These are phyloP conservation scores for Epichloe brachyelytri DNA, from an alignment of 2,329 filamentous ascomycete species.

Conservation along the genomic window DNA sequence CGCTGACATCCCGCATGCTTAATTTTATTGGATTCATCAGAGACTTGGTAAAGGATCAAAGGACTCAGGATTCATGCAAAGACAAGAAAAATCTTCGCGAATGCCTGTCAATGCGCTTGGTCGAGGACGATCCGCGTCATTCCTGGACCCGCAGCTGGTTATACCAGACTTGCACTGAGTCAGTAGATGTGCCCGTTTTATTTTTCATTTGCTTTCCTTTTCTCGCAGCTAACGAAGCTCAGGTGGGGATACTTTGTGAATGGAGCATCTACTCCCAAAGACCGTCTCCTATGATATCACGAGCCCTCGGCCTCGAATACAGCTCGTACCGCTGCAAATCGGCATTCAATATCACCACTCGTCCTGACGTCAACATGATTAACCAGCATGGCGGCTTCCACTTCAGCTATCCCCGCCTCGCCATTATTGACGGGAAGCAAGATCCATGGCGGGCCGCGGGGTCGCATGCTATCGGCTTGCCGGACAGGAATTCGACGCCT, in stretches of 20 bases:
- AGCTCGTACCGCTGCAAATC: constrained; percentile 47
- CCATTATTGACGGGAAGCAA: constrained; percentile 60
- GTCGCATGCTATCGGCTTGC: constrained; percentile 51
- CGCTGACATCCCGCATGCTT: constrained; percentile 30
- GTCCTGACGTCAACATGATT: constrained; percentile 50
- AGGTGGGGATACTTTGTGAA: constrained; percentile 72
- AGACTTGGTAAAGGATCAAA: constrained; percentile 15
- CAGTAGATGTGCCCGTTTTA: constrained; percentile 11
- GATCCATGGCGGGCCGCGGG: constrained; percentile 73
- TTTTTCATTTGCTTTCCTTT: not conserved
- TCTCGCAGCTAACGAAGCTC: not conserved
- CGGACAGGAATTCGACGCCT: constrained; percentile 43
- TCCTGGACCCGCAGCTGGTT: constrained; percentile 28
- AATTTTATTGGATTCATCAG: constrained; percentile 38
- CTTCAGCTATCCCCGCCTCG: constrained; percentile 63
- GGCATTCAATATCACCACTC: constrained; percentile 55
- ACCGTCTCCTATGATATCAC: constrained; percentile 60
- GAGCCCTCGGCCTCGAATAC: constrained; percentile 53
- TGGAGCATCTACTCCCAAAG: constrained; percentile 52
- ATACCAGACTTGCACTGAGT: constrained; percentile 44
- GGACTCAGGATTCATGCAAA: constrained; percentile 9
- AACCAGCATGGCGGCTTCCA: constrained; percentile 66
- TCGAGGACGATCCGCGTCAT: constrained; percentile 9
- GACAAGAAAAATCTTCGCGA: constrained; percentile 12
- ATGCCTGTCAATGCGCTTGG: constrained; percentile 19